Conservation (phyloP, 306 rosid species). For the Rosa rugosa region DNA sequence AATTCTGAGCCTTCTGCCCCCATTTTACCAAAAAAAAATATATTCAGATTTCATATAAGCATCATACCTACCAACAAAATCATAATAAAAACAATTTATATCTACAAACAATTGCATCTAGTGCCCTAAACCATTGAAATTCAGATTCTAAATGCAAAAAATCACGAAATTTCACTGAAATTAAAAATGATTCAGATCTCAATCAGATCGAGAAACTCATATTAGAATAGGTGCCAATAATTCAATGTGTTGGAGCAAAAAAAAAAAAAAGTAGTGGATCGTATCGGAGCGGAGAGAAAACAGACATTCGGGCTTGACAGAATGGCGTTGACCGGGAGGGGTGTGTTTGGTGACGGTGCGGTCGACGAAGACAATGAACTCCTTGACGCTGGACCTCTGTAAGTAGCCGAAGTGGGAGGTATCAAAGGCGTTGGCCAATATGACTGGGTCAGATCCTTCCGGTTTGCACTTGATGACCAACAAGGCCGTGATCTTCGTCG, state of each 20-base stretch:
- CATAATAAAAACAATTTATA: too few species aligned
- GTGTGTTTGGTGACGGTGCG: conserved; percentile 96
- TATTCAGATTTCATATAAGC: background rate
- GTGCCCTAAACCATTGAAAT: too few species aligned
- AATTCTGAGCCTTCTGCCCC: too few species aligned
- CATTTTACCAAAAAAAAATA: background rate
- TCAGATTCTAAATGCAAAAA: too few species aligned
- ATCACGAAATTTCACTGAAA: too few species aligned
- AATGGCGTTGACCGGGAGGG: conserved; percentile 81
- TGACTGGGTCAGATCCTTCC: conserved; percentile 83
- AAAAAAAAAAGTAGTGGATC: too few species aligned
- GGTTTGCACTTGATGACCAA: conserved; percentile 81
- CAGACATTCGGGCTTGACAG: conserved; percentile 92
- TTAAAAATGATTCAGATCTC: too few species aligned
- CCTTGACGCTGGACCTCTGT: conserved; percentile 85
- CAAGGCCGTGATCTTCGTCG: conserved; percentile 91
- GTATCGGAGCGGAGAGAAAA: background rate
- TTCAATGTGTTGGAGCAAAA: too few species aligned
- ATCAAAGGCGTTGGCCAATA: conserved; percentile 66
- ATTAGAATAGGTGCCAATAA: background rate
- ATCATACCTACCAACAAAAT: too few species aligned
- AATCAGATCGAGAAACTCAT: too few species aligned
- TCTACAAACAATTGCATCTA: too few species aligned
- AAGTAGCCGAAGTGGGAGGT: conserved; percentile 84
- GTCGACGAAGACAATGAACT: conserved; percentile 81